phyloP scores from a whole-genome alignment of 129 eudicot species.

The Arctium minus region DNA sequence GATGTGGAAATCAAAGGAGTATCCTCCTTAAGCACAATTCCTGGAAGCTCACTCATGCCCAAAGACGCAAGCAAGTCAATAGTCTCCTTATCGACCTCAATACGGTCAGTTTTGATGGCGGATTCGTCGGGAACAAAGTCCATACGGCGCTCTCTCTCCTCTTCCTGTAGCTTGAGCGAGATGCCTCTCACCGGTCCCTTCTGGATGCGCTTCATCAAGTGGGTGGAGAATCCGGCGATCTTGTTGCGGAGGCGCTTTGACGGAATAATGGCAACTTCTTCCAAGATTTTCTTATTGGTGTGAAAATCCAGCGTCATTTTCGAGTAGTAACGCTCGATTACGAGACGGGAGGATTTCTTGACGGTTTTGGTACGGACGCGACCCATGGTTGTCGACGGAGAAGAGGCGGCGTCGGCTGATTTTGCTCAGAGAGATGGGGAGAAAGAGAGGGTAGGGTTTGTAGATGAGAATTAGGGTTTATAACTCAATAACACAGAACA shows the following conservation, averaged over 20 bases:
- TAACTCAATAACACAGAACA: not conserved
- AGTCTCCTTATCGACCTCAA: constrained; percentile 62
- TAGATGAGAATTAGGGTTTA: not conserved
- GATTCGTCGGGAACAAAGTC: constrained; percentile 68
- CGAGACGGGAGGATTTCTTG: constrained; percentile 66
- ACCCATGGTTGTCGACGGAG: constrained; percentile 38
- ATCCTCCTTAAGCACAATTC: constrained; percentile 39
- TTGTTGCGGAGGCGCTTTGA: constrained; percentile 77
- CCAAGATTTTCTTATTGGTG: constrained; percentile 35
- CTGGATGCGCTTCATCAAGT: constrained; percentile 66
- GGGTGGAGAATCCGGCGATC: constrained; percentile 71
- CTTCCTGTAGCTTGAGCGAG: constrained; percentile 64
- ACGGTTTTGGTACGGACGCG: constrained; percentile 72
- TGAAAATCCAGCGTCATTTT: constrained; percentile 44
- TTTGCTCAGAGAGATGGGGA: not conserved
- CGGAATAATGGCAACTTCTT: constrained; percentile 68
- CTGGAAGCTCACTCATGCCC: constrained; percentile 59
- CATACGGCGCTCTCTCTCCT: constrained; percentile 73
- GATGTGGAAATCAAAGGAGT: constrained; percentile 13
- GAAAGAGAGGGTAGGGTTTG: not conserved
- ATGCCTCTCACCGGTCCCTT: constrained; percentile 70
- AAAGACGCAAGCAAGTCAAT: constrained; percentile 46
- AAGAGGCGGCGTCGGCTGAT: not conserved
- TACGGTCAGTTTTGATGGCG: constrained; percentile 47
- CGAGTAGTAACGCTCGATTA: constrained; percentile 65